Conservation (phyloP, 2,329 filamentous ascomycete genomes). For the Diaporthe nobilis region DNA sequence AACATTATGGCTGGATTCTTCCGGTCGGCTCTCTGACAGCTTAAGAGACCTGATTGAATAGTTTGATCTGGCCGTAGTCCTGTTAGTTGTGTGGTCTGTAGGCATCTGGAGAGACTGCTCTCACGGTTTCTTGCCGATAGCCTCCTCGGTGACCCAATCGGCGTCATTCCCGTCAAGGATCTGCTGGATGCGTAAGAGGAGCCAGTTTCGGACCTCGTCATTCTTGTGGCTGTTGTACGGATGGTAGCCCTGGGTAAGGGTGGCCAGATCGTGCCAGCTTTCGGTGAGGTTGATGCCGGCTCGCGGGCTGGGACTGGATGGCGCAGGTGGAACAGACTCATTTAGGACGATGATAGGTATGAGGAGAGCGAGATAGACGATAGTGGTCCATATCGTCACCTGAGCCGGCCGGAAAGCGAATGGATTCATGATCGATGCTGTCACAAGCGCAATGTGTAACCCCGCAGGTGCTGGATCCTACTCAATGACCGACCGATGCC, state of each 20-base stretch:
- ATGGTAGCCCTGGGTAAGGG: constrained; percentile 82
- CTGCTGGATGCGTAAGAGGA: constrained; percentile 77
- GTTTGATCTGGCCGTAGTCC: constrained; percentile 13
- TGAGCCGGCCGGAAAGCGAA: constrained; percentile 85
- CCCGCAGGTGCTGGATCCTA: neutral
- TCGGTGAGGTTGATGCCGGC: constrained; percentile 84
- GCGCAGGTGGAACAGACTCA: constrained; percentile 79
- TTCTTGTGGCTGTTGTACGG: constrained; percentile 91
- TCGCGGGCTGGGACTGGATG: constrained; percentile 62
- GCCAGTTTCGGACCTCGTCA: constrained; percentile 82
- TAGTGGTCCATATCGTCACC: constrained; percentile 83
- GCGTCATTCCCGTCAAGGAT: constrained; percentile 77
- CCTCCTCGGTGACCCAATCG: constrained; percentile 58
- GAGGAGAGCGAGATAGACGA: constrained; percentile 83
- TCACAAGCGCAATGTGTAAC: neutral
- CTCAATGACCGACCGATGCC: neutral
- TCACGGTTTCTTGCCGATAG: constrained; percentile 46
- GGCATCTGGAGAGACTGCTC: constrained; percentile 25
- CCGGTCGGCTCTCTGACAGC: constrained; percentile 8
- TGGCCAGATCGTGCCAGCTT: constrained; percentile 87
- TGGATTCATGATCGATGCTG: constrained; percentile 59
- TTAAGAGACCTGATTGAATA: constrained; percentile 12
- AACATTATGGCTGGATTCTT: constrained; percentile 56
- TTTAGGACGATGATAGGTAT: constrained; percentile 81
- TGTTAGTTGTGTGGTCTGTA: constrained; percentile 5